phyloP scores from a whole-genome alignment of 2,329 filamentous ascomycete species.

The Scytalidium sp. region DNA sequence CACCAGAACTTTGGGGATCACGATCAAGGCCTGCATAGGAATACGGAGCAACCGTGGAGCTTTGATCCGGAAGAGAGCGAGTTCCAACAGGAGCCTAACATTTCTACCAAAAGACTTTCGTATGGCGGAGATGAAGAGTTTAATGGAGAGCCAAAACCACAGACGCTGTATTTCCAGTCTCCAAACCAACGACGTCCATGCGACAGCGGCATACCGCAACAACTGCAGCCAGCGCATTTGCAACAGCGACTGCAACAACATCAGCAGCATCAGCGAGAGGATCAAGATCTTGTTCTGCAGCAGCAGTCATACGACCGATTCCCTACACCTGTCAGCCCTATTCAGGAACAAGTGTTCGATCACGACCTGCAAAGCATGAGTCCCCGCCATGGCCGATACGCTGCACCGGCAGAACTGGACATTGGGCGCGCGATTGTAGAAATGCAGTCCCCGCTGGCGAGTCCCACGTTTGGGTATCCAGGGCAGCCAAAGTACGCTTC shows the following conservation, averaged over 20 bases:
- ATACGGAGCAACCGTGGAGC: not conserved
- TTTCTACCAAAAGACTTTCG: not conserved
- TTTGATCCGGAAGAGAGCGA: not conserved
- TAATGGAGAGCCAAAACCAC: not conserved
- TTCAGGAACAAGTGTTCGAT: no score
- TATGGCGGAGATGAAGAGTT: not conserved
- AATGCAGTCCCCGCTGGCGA: not conserved
- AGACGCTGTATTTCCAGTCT: not conserved
- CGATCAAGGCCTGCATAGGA: constrained; percentile 12
- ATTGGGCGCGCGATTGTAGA: not conserved
- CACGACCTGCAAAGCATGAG: no score
- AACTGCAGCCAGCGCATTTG: constrained; percentile 1
- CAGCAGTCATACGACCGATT: not conserved
- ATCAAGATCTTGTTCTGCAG: not conserved
- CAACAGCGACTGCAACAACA: not conserved
- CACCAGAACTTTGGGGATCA: not conserved
- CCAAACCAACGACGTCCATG: not conserved
- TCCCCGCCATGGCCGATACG: no score
- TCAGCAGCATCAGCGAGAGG: not conserved
- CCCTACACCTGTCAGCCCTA: no score
- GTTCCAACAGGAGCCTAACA: not conserved
- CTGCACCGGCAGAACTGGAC: not conserved
- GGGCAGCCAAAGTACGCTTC: not conserved
- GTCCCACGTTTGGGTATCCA: not conserved
- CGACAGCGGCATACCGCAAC: not conserved